Base-by-base conservation (phyloP, 2,329 filamentous ascomycete species). In the Xylaria sp. region DNA sequence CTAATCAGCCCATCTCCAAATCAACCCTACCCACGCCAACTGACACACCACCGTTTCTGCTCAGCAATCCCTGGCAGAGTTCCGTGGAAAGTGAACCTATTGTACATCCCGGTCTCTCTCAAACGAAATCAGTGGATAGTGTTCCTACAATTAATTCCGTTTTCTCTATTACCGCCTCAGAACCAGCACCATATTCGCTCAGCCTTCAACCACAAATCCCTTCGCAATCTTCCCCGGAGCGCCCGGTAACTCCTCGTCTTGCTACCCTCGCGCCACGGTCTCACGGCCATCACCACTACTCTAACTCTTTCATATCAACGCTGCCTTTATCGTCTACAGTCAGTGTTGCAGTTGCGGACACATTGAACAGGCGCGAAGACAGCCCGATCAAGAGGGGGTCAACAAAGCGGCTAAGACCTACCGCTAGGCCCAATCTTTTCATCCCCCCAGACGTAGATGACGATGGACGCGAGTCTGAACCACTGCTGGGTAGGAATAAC, bases 291-390 rank as follows among this genome's bases (percentile, higher is more conserved):
- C 80, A 83, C 57, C 80, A 82, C 58, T 82, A 79, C 69, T 79
- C 83, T 34, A 84, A 84, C 39, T 82, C 84, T 1, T 84, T 89
- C 46, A 87, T 89, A 69, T 89, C 87, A 2, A 87, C 88, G 12
- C 89, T 87, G 0, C 88, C 88, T 0, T 82, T 89, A 41, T 88
- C 87, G 1, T 88, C 87, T 0, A 89, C 88, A 1, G 85, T 90
- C 46, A 87, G 83, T 20, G 86, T 86, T 0, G 86, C 88, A 0
- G 85, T 90, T 52, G 85, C 87, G 51, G 87, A 89, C 72, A 86
- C 83, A 12, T 81, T 89, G 37, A 80, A 88, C 1, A 80, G 85
- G 12, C 82, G 83, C 39, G 80, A 84, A 18, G 82, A 84, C 31
- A 78, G 77, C 39, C 77, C 82, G 0, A 73, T 80, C 23, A 69